Conservation (phyloP, 2,329 filamentous ascomycete genomes). For the Penicillium fuscoglaucum region DNA sequence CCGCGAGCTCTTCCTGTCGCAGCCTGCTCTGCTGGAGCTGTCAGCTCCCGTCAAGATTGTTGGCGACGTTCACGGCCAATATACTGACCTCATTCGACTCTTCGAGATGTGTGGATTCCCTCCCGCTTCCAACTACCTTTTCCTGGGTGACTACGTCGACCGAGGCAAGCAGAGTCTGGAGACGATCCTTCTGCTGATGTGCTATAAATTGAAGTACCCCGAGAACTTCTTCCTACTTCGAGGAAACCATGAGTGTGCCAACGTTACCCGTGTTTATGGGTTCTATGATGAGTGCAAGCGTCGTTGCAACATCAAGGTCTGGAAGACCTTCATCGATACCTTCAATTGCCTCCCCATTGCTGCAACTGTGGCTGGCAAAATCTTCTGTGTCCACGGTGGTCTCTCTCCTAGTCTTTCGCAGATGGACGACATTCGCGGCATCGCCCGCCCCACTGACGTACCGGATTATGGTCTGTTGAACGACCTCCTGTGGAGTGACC, state of each 20-base stretch:
- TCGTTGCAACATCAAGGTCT: constrained; percentile 92
- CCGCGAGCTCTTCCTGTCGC: constrained; percentile 83
- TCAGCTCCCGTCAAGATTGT: constrained; percentile 97
- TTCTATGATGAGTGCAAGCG: constrained; percentile 99
- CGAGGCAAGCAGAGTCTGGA: constrained; percentile 94
- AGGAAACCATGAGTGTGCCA: constrained; percentile 95
- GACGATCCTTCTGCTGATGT: constrained; percentile 86
- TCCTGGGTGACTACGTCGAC: constrained; percentile 94
- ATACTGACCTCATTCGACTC: constrained; percentile 91
- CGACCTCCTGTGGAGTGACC: constrained; percentile 95
- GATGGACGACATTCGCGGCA: constrained; percentile 98
- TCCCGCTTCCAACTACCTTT: constrained; percentile 86
- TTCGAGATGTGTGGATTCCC: constrained; percentile 99
- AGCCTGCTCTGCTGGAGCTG: constrained; percentile 88
- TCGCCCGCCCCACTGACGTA: constrained; percentile 92
- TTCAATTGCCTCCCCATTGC: constrained; percentile 96
- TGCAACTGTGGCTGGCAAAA: constrained; percentile 94
- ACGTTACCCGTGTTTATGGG: constrained; percentile 91
- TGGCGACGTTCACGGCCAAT: constrained; percentile 94
- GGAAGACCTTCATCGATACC: constrained; percentile 96
- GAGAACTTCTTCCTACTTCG: constrained; percentile 96
- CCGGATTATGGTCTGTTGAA: constrained; percentile 95
- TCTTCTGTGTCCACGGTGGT: constrained; percentile 95
- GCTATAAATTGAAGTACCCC: constrained; percentile 96
- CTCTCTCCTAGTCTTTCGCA: constrained; percentile 87